Base-by-base conservation (phyloP, 257 asterid genomes). In the Eustoma russellianum region DNA sequence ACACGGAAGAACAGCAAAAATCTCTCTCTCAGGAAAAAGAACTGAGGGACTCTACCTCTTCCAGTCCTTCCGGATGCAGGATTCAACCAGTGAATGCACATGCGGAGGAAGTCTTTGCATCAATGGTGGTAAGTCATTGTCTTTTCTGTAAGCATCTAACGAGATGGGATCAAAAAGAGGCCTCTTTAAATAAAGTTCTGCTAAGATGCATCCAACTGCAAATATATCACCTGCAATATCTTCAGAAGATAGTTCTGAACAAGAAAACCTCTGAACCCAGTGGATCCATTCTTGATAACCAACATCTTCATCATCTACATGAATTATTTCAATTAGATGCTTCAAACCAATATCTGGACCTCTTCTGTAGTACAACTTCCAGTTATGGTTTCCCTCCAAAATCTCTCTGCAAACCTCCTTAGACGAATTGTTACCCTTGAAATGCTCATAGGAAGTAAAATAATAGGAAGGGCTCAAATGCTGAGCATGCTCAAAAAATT, bases 121-220 rank as follows among this genome's bases (percentile, higher is more conserved):
- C 67, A 79, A 68, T 55, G 76, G 56, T 65, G 97, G 97, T 61
- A 71, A 69, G 73, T 70, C 70, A 54, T 90, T 90, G 60, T 70
- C 74, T 70, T 80, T 83, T 75, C 82, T 57, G 80, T 72, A 87
- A 44, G 78, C 69, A 66, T 48, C 66, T 53, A 74, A 69, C 11
- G 90, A 72, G 65, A 68, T 64, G 30, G 75, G 66, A 77, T 83
- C 82, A 78, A 91, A 91, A 49, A 87, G 93, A 50, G 98, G 98
- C 70, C 70, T 77, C 62, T 77, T 77, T 78, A 77, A 64, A 61
- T 87, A 80, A 68, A 91, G 87, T 72, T 91, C 97, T 47, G 97
- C 94, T 58, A 91, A 75, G 66, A 87, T 83, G 71, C 98, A 91
- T 51, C 98, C 98, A 76, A 85, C 58, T 30, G 90, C 77, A 79